Evolutionary conservation across 306 rosid genomes (phyloP), one percentile per base, ranked within the genome.

Genomic region (Luffa aegyptiaca): DNA sequence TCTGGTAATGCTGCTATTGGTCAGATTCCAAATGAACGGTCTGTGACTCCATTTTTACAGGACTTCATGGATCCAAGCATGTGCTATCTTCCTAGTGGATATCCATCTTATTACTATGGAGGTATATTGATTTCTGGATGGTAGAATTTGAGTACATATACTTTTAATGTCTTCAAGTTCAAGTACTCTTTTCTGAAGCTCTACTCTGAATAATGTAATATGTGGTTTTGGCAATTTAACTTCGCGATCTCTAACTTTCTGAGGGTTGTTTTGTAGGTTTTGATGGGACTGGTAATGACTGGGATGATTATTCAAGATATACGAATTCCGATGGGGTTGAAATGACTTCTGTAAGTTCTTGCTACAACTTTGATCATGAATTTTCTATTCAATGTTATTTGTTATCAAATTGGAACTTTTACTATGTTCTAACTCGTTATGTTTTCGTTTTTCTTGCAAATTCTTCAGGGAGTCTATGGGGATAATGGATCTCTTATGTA

Each of bases 401-500:
- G n/a, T 45, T 26, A n/a, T 56, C 52, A 11, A 26, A 49, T 73
- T 72, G 20, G 5, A 6, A 31, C 8, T 46, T 72, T 1, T 48
- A 52, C 14, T 31, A 48, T 21, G 78, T 48, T 49, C 56, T 31
- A 31, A 31, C 44, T 13, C 6, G 10, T 14, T 26, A 7, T 16
- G 13, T 0, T 48, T 31, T 26, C 3, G 20, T 46, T 21, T 16
- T 18, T 37, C 37, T 76, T 55, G 16, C 31, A 14, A 46, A 51
- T 37, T 42, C 21, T 33, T 21, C 83, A 95, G 99, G 97, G 93
- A 21, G 89, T 93, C 83, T 95, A 93, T 44, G 97, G 99, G 79
- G 99, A 93, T 55, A 95, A 91, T 20, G 95, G 96, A 80, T 94
- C 98, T 78, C 83, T 92, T 2, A 20, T 95, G 80, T 95, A 94